phyloP scores from a whole-genome alignment of 306 rosid species.

The Lagenaria siceraria region DNA sequence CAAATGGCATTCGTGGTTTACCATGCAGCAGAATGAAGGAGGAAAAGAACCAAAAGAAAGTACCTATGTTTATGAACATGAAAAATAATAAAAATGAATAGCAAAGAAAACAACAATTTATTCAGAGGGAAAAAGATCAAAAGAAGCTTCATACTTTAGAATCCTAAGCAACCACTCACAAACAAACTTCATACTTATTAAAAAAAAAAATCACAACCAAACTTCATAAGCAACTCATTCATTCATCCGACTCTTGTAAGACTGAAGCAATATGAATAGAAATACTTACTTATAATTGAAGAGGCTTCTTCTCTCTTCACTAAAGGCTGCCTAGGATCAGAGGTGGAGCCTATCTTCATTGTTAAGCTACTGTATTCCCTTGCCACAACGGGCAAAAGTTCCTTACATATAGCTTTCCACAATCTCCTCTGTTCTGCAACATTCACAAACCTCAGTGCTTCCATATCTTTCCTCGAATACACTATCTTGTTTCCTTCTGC shows the following conservation, averaged over 20 bases:
- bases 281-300: conserved; percentile 29
- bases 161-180: not conserved
- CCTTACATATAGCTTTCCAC: conserved; percentile 45
- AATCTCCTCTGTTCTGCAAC: conserved; percentile 30
- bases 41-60: not conserved
- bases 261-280: not conserved
- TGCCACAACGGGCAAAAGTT: conserved; percentile 33
- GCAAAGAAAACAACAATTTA: not conserved
- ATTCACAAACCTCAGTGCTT: conserved; percentile 47
- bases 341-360: conserved; percentile 13
- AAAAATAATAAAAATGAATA: not conserved
- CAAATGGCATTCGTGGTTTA: not conserved
- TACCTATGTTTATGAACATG: not conserved
- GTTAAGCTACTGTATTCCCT: conserved; percentile 46
- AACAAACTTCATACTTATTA: not conserved
- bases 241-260: not conserved
- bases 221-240: not conserved
- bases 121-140: not conserved
- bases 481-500: conserved; percentile 17
- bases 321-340: conserved; percentile 15
- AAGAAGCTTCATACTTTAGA: not conserved
- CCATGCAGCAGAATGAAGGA: not conserved
- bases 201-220: not conserved
- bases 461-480: conserved; percentile 53
- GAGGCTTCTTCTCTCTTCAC: conserved; percentile 26